These are phyloP conservation scores for Gynostemma pentaphyllum DNA, from an alignment of 306 rosid genomes.

Conservation along the genomic window DNA sequence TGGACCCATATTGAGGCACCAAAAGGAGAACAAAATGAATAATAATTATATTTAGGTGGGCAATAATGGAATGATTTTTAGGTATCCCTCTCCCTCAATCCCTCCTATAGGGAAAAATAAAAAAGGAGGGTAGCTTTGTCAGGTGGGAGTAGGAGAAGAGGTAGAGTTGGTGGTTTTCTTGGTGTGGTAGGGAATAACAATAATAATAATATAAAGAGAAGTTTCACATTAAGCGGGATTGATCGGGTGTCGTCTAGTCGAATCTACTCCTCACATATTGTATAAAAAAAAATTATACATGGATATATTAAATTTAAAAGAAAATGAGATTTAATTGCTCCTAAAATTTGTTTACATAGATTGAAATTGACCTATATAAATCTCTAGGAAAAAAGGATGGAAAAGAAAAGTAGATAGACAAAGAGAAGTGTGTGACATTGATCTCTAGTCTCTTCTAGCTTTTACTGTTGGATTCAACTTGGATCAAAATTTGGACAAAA, in stretches of 20 bases:
- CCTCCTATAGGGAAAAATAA: conserved; percentile 22
- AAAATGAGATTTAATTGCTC: no score
- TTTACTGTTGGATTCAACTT: not conserved
- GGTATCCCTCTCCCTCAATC: not conserved
- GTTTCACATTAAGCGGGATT: conserved; percentile 3
- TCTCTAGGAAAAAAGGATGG: no score
- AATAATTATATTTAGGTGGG: conserved; percentile 26
- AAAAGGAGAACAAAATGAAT: conserved; percentile 21
- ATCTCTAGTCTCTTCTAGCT: no score
- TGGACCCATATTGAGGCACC: conserved; percentile 48
- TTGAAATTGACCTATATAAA: no score
- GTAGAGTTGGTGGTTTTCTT: conserved; percentile 29
- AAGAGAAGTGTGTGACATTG: no score
- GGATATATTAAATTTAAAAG: no score
- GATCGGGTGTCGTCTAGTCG: no score
- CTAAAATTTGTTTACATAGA: no score
- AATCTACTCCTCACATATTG: no score
- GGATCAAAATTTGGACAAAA: not conserved
- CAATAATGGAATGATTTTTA: conserved; percentile 11
- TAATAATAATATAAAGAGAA: not conserved
- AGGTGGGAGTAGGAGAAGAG: conserved; percentile 48
- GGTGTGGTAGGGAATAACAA: conserved; percentile 24
- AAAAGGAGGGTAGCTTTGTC: not conserved
- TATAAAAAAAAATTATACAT: no score
- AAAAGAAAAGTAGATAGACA: no score